phyloP scores from a whole-genome alignment of 2,329 filamentous ascomycete species.

The Elsinoe perseae region DNA sequence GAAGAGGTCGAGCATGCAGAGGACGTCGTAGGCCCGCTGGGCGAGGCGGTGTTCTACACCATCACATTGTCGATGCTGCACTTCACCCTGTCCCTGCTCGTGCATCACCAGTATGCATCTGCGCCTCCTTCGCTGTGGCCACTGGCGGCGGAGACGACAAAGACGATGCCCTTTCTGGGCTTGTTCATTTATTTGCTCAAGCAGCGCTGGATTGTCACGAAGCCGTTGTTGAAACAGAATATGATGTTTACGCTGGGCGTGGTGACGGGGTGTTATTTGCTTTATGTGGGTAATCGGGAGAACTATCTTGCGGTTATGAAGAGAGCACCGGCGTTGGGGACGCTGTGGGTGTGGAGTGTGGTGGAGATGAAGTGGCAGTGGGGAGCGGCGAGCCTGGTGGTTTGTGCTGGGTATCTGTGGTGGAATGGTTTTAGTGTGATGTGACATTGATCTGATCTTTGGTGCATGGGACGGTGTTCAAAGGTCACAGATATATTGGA shows the following conservation, averaged over 20 bases:
- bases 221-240: slow-evolving; percentile 39
- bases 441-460: too few relatives aligned
- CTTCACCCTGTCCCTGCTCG: slow-evolving; percentile 69
- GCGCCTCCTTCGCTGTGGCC: not conserved
- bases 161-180: slow-evolving; percentile 43
- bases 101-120: slow-evolving; percentile 61
- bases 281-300: slow-evolving; percentile 70
- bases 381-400: slow-evolving; percentile 50
- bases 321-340: slow-evolving; percentile 77
- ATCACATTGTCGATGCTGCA: slow-evolving; percentile 62
- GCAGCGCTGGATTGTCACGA: slow-evolving; percentile 33
- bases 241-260: slow-evolving; percentile 59
- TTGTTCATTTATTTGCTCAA: slow-evolving; percentile 39
- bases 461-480: not conserved
- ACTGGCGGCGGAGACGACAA: slow-evolving; percentile 54
- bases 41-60: slow-evolving; percentile 42
- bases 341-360: slow-evolving; percentile 87
- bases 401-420: slow-evolving; percentile 46
- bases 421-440: slow-evolving; percentile 45
- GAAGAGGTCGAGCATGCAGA: slow-evolving; percentile 32
- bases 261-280: slow-evolving; percentile 65
- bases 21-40: slow-evolving; percentile 40
- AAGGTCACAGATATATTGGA: not conserved
- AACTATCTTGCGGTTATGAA: slow-evolving; percentile 89
- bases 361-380: slow-evolving; percentile 70